Conservation (phyloP, 148 eudicot genomes). For the Tetragonia tetragonoides region DNA sequence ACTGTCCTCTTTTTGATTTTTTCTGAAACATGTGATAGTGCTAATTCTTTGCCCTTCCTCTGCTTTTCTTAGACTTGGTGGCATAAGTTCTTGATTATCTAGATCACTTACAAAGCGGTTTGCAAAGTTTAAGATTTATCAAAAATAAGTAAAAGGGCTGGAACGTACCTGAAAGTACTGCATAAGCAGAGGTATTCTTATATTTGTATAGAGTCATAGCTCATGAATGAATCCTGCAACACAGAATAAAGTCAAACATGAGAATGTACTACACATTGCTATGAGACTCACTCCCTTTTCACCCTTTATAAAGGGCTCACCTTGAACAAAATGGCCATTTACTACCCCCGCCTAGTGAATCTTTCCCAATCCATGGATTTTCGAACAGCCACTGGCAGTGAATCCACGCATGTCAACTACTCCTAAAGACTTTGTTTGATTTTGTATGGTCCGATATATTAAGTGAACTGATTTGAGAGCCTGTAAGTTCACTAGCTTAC, state of each 20-base stretch:
- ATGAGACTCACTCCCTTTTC: not conserved
- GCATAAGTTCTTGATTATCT: conserved; percentile 58
- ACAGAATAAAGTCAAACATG: conserved; percentile 17
- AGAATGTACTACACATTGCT: not conserved
- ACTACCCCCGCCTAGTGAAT: not conserved
- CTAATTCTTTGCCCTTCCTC: conserved; percentile 67
- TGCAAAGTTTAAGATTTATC: not conserved
- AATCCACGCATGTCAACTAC: not conserved
- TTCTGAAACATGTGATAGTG: conserved; percentile 50
- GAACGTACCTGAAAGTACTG: conserved; percentile 90
- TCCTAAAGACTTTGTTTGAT: not conserved
- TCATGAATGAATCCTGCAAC: conserved; percentile 84
- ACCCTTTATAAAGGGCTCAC: not conserved
- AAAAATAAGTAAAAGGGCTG: conserved; percentile 15
- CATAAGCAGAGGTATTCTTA: conserved; percentile 86
- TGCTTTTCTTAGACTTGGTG: conserved; percentile 78
- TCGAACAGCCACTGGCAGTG: not conserved
- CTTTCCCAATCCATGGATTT: not conserved
- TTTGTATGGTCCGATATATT: not conserved
- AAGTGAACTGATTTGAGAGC: not conserved
- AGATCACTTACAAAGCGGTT: conserved; percentile 27
- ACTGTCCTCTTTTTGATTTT: conserved; percentile 47
- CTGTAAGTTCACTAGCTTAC: not conserved
- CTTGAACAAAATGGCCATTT: not conserved
- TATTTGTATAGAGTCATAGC: conserved; percentile 76